Evolutionary conservation across 2,329 filamentous ascomycete genomes (phyloP).

Genomic region (Ceratocystis papillata): DNA sequence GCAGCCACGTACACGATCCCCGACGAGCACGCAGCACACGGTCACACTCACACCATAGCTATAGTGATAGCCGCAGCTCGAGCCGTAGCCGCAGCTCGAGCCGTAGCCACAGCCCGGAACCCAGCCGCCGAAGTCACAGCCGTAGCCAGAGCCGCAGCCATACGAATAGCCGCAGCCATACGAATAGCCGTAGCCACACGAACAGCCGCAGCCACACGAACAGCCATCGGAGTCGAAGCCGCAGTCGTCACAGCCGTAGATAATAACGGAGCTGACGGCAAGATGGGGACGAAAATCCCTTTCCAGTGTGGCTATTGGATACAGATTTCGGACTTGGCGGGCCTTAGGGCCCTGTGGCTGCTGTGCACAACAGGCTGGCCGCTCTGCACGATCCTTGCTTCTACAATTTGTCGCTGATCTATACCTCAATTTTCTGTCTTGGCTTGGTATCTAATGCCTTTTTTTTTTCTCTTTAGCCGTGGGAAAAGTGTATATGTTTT

Average conservation of each 20-base stretch:
- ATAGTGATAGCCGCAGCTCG: conserved; percentile 1
- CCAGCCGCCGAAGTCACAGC: neutral
- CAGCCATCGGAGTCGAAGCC: conserved; percentile 4
- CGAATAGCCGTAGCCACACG: conserved; percentile 12
- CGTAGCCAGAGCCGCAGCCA: conserved; percentile 8
- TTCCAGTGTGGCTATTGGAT: neutral
- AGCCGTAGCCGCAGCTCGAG: neutral
- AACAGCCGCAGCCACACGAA: conserved; percentile 13
- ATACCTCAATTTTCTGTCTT: no score
- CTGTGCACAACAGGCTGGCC: no score
- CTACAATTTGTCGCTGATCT: no score
- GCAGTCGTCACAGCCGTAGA: conserved; percentile 1
- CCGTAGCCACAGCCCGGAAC: neutral
- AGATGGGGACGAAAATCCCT: neutral
- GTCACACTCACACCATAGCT: conserved; percentile 17
- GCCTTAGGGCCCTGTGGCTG: neutral
- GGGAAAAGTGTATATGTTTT: no score
- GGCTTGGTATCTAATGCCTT: no score
- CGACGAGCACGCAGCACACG: conserved; percentile 26
- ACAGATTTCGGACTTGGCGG: neutral
- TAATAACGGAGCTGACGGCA: neutral
- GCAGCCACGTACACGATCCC: conserved; percentile 31
- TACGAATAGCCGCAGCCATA: conserved; percentile 9
- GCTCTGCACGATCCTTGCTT: no score
- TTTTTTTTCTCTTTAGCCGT: no score